Evolutionary conservation across 805 yeast species (phyloP), one percentile per base, ranked within the genome.

Genomic region (Cyberlindnera bimundalis): DNA sequence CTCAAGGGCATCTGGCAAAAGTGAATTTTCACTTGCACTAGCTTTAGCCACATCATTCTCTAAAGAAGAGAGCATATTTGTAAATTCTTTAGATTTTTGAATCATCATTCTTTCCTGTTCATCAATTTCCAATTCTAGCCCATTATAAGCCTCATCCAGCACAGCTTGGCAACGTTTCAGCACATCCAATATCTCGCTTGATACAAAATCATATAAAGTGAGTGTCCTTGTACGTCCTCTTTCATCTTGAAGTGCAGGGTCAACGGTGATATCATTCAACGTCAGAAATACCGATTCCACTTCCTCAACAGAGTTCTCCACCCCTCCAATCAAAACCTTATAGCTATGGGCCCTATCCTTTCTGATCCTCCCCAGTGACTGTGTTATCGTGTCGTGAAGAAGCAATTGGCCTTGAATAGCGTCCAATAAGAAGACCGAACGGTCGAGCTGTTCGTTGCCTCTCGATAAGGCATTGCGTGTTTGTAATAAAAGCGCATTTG

Each of bases 131-230:
- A 36, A 18, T n/a, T 39, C 42, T 11, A 40, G 28, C 18, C 11
- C 34, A 19, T 30, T 37, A n/a, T 29, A 37, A 2, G 37, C 35
- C 27, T 25, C 23, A 2, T 39, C 37, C 26, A 43, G 31, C 19
- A 6, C 20, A 6, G 7, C 12, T 6, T 33, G 30, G 15, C 28
- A 15, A 8, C 16, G 25, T 13, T 20, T 62, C 62, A 50, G 25
- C 59, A 58, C 9, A 47, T 50, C 48, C 58, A 58, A 31, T 60
- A 50, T 25, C 51, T 26, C 61, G 48, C 10, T 47, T 40, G 77
- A 69, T 2, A 80, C 73, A 49, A 73, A 78, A 37, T 76, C 78
- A 33, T 66, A 67, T 24, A 79, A 53, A 6, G 46, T 60, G n/a
- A 28, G 15, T 11, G 18, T 24, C 21, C 35, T n/a, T 11, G 16